phyloP scores from a whole-genome alignment of 2,329 filamentous ascomycete species.

The Pseudogymnoascus sp. region DNA sequence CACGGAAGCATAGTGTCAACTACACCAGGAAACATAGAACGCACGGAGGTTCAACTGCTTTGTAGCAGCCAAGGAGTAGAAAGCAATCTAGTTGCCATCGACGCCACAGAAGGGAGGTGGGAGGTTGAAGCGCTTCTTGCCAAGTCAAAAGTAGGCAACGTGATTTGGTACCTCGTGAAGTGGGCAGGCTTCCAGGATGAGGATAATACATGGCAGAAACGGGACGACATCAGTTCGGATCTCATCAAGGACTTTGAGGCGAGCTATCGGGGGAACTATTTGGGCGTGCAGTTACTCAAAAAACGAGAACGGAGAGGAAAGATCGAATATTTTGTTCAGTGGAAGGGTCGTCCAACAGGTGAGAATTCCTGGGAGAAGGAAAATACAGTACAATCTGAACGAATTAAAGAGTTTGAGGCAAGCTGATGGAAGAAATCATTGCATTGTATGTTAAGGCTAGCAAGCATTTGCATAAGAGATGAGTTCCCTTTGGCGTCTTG shows the following conservation, averaged over 20 bases:
- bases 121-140: slow-evolving; percentile 21
- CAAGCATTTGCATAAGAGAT: too few relatives aligned
- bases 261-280: slow-evolving; percentile 16
- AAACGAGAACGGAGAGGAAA: slow-evolving; percentile 14
- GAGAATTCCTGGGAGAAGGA: slow-evolving; percentile 18
- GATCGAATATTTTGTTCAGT: slow-evolving; percentile 16
- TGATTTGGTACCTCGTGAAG: slow-evolving; percentile 20
- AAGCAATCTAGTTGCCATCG: not conserved
- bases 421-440: not conserved
- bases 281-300: not conserved
- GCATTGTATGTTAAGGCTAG: too few relatives aligned
- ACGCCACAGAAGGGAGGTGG: slow-evolving; percentile 12
- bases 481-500: not conserved
- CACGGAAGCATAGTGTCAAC: not conserved
- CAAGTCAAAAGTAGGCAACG: slow-evolving; percentile 19
- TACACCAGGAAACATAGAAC: not conserved
- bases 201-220: slow-evolving; percentile 19
- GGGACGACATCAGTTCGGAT: slow-evolving; percentile 15
- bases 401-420: slow-evolving; percentile 14
- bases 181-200: slow-evolving; percentile 19
- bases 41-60: not conserved
- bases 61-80: not conserved
- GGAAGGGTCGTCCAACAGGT: slow-evolving; percentile 14
- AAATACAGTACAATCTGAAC: slow-evolving; percentile 13
- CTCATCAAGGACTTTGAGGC: slow-evolving; percentile 16